These are phyloP conservation scores for Microbotryomycetes sp. DNA, from an alignment of 1,284 basidiomycete genomes.

Conservation along the genomic window DNA sequence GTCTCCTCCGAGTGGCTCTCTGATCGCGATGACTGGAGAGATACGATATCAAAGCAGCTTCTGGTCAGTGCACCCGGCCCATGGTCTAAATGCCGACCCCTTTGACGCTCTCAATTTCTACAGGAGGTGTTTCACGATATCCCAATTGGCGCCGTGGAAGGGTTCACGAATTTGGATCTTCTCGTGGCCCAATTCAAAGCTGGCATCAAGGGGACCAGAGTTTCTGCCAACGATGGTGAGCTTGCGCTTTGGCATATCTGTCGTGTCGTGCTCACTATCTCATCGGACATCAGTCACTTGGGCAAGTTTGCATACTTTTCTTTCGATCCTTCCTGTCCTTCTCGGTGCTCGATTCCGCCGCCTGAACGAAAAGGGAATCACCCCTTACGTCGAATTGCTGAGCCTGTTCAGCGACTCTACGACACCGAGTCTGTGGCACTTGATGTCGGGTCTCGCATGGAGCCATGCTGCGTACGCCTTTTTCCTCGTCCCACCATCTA, in stretches of 20 bases:
- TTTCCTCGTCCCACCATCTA: background rate
- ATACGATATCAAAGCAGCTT: background rate
- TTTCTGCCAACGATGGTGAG: background rate
- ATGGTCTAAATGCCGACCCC: background rate
- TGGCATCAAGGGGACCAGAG: background rate
- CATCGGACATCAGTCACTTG: background rate
- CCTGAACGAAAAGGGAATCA: slow-evolving; percentile 14
- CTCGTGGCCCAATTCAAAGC: background rate
- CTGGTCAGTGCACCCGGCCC: background rate
- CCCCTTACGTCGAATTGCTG: slow-evolving; percentile 10
- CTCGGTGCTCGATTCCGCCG: slow-evolving; percentile 13
- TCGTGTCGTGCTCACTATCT: background rate
- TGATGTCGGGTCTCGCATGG: slow-evolving; percentile 15
- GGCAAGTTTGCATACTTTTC: background rate
- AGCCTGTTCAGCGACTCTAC: background rate
- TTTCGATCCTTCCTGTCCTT: slow-evolving; percentile 17
- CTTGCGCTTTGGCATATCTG: background rate
- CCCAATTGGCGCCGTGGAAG: background rate
- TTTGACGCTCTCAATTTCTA: background rate
- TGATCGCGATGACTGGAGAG: background rate
- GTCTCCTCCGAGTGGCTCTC: background rate
- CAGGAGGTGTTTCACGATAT: background rate
- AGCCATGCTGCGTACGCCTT: slow-evolving; percentile 16
- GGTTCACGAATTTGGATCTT: background rate
- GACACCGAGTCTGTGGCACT: background rate